Base-by-base conservation (phyloP, 139 green algal genomes). In the Closterium sp. region DNA sequence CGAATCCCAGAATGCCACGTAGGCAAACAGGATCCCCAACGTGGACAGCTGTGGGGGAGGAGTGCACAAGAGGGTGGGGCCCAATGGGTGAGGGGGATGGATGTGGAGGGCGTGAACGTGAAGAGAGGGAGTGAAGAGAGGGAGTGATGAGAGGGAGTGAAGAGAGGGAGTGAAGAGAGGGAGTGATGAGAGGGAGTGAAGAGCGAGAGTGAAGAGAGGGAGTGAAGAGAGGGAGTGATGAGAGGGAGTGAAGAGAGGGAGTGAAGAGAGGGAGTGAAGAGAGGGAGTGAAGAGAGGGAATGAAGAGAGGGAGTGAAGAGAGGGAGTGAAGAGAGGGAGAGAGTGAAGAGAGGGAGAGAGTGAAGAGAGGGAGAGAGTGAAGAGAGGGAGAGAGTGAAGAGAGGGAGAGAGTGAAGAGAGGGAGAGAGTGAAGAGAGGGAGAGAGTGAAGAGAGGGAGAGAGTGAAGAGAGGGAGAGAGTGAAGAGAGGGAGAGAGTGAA, bases 11-110 rank as follows among this genome's bases (percentile, higher is more conserved):
- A 90, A 28, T 31, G n/a, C 90, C 30, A 35, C 83, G 86, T 86
- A 92, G 34, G 84, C 90, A 87, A 92, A 90, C 43, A n/a, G 31
- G 84, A 92, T 33, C 5, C 90, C 90, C 25, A 86, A 30, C 33
- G 90, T 86, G 16, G 90, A 92, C 84, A 92, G 69, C 90, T 92
- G 84, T 23, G 16, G n/a, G 25, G 21, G 12, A 23, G 9, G 43
- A 69, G 43, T 6, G 43, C 43, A 69, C 43, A 25, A 9, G 10
- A 69, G 43, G 6, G 4, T 33, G 19, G 31, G 9, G 9, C 25
- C 9, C 1, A 33, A 34, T 5, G 31, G 31, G 31, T 31, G 23
- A 87, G 32, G 30, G 84, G 16, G 23, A 33, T 31, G 0, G 84
- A 86, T 31, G 32, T 23, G 31, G 7, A 1, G 9, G 84, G 43